Conservation (phyloP, 208 protist genomes). For the Strigomonas galati region DNA sequence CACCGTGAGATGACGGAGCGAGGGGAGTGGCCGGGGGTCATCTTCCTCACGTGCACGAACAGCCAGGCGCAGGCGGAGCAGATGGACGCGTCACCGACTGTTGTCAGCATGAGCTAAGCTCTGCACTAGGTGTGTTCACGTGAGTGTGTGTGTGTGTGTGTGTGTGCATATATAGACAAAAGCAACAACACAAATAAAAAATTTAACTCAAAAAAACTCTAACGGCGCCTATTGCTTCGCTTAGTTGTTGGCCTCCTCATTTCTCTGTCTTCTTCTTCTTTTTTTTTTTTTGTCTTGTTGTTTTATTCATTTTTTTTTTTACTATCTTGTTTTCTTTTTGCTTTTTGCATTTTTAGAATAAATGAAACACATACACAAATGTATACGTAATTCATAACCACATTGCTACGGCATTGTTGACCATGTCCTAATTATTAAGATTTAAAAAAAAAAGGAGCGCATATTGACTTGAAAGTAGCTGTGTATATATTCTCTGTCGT, state of each 20-base stretch:
- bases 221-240: too few relatives aligned
- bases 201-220: too few relatives aligned
- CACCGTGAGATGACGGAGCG: conserved; percentile 35
- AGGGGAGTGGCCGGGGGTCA: conserved; percentile 31
- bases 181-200: too few relatives aligned
- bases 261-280: conserved; percentile 1
- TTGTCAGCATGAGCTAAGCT: neutral
- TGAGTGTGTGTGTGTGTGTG: too few relatives aligned
- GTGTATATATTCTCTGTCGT: too few relatives aligned
- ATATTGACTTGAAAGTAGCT: too few relatives aligned
- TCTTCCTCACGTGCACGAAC: conserved; percentile 14
- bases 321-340: conserved; percentile 4
- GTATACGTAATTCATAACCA: neutral
- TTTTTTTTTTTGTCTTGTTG: conserved; percentile 14
- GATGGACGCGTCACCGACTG: neutral
- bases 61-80: too few relatives aligned
- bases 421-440: too few relatives aligned
- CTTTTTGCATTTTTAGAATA: neutral
- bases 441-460: too few relatives aligned
- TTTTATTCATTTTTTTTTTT: conserved; percentile 10
- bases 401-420: neutral
- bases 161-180: too few relatives aligned
- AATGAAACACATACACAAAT: neutral
- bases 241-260: too few relatives aligned
- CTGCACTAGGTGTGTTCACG: too few relatives aligned